A percentile compares a stretch with the other conserved stretches of the same genome.
Evolutionary conservation across 2,329 filamentous ascomycete genomes (phyloP).

Genomic region (Metarhizium album): DNA sequence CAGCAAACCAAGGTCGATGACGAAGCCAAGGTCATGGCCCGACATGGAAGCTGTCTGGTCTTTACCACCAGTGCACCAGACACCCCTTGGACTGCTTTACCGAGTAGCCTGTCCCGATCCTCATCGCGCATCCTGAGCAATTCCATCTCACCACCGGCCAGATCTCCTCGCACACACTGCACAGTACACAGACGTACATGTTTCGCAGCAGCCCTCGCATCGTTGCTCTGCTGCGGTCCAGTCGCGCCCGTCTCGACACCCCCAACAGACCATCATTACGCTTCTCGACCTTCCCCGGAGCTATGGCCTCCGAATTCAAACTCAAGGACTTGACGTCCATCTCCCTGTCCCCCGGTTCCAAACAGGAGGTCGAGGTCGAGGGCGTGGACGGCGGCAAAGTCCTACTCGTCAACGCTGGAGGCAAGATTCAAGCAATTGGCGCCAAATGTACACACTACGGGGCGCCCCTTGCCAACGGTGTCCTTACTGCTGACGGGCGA

Average conservation of each 20-base stretch:
- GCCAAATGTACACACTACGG: constrained; percentile 88
- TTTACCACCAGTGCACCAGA: no score
- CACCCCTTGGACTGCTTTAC: no score
- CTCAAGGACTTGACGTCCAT: constrained; percentile 70
- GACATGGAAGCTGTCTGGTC: neutral
- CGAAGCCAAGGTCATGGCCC: neutral
- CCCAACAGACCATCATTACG: neutral
- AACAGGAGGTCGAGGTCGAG: constrained; percentile 83
- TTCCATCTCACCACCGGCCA: no score
- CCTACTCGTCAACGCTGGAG: constrained; percentile 68
- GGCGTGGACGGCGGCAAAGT: constrained; percentile 81
- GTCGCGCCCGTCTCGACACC: neutral
- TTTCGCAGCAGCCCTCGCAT: neutral
- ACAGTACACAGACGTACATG: constrained; percentile 7
- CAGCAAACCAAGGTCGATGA: no score
- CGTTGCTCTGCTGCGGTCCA: neutral
- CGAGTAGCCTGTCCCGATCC: no score
- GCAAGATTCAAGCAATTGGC: constrained; percentile 68
- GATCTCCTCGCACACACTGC: no score
- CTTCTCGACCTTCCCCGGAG: constrained; percentile 18
- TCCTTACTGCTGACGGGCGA: constrained; percentile 70
- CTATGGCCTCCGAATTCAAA: constrained; percentile 50
- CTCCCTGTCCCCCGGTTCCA: constrained; percentile 67
- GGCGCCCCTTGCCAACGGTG: constrained; percentile 76
- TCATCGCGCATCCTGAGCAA: no score